Conservation (phyloP, 805 yeast species). For the Wickerhamiella azymoides region DNA sequence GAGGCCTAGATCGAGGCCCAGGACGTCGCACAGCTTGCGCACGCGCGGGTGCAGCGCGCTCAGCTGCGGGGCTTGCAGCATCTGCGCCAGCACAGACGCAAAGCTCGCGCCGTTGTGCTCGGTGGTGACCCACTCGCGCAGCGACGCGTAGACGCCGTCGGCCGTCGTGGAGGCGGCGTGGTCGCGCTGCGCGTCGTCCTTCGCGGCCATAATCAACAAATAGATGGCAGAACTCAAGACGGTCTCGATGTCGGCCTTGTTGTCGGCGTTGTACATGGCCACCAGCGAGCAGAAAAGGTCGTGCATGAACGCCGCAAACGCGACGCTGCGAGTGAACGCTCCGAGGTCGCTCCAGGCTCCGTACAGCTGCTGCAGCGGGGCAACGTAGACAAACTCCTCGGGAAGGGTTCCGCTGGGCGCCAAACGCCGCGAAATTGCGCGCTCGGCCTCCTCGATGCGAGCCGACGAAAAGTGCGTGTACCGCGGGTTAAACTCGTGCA, state of each 20-base stretch:
- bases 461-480: slow-evolving; percentile 67
- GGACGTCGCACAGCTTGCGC: slow-evolving; percentile 7
- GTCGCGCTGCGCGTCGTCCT: slow-evolving; percentile 24
- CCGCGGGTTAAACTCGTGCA: slow-evolving; percentile 58
- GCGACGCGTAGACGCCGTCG: slow-evolving; percentile 1
- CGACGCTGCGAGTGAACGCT: slow-evolving; percentile 18
- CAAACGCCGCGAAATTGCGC: slow-evolving; percentile 39
- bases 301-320: slow-evolving; percentile 19
- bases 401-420: slow-evolving; percentile 29
- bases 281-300: slow-evolving; percentile 10
- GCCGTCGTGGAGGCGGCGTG: slow-evolving; percentile 5
- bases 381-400: slow-evolving; percentile 44
- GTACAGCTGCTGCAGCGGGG: slow-evolving; percentile 28
- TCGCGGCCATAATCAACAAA: slow-evolving; percentile 48
- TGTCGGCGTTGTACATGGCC: slow-evolving; percentile 22
- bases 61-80: slow-evolving; percentile 3
- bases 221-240: slow-evolving; percentile 49
- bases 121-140: slow-evolving; percentile 10
- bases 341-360: slow-evolving; percentile 24
- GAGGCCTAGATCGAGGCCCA: slow-evolving; percentile 10
- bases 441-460: slow-evolving; percentile 71
- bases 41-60: slow-evolving; percentile 9
- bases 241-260: slow-evolving; percentile 36
- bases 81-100: slow-evolving; percentile 11
- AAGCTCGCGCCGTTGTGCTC: slow-evolving; percentile 12